Conservation (phyloP, 148 eudicot species). For the Cornus florida region DNA sequence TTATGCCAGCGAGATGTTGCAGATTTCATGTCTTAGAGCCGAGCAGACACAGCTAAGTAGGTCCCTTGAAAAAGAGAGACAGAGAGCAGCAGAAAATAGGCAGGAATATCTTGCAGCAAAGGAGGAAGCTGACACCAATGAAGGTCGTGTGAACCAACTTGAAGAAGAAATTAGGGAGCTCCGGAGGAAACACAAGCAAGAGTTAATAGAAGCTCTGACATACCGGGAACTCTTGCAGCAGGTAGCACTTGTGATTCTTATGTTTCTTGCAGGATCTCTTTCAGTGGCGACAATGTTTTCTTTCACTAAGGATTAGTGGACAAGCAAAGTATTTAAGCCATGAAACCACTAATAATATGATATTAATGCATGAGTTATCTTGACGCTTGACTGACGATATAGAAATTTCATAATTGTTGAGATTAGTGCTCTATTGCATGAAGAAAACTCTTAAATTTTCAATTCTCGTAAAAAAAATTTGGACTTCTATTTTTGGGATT, state of each 20-base stretch:
- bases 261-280: background rate
- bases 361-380: background rate
- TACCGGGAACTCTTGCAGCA: slow-evolving; percentile 83
- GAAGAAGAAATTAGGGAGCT: slow-evolving; percentile 84
- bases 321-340: background rate
- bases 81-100: slow-evolving; percentile 88
- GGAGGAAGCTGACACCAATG: slow-evolving; percentile 90
- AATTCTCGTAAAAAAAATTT: too few relatives aligned
- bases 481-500: background rate
- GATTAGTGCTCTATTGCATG: background rate
- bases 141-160: slow-evolving; percentile 77
- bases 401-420: background rate
- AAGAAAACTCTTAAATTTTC: too few relatives aligned
- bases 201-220: slow-evolving; percentile 73
- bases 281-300: background rate
- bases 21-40: slow-evolving; percentile 94
- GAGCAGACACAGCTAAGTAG: slow-evolving; percentile 88
- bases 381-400: background rate
- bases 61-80: slow-evolving; percentile 97
- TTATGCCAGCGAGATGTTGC: slow-evolving; percentile 30
- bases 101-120: slow-evolving; percentile 91
- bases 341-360: too few relatives aligned
- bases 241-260: slow-evolving; percentile 39
- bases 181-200: slow-evolving; percentile 82
- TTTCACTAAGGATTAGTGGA: background rate